Evolutionary conservation across 129 eudicot species (phyloP).

Genomic region (Artemisia argyi): DNA sequence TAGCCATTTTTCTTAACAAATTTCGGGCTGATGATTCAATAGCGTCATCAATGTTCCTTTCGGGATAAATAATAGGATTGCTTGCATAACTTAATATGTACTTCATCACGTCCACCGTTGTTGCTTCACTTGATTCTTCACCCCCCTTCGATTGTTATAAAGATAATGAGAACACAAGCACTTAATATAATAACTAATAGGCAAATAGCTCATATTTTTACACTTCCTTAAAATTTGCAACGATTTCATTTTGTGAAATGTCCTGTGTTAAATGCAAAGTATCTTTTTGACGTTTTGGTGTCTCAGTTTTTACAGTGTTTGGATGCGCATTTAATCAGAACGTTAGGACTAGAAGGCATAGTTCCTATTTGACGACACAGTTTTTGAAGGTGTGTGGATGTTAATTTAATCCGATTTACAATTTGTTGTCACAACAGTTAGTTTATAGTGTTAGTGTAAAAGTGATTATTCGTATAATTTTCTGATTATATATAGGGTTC

Average conservation of each 20-base stretch:
- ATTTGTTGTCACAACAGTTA: neutral
- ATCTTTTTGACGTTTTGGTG: neutral
- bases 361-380: too few species aligned
- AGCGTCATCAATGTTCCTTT: conserved; percentile 45
- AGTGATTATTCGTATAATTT: neutral
- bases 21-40: conserved; percentile 69
- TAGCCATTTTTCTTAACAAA: conserved; percentile 59
- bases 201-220: neutral
- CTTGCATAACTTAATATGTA: conserved; percentile 84
- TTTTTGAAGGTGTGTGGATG: too few species aligned
- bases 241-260: neutral
- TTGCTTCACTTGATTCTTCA: conserved; percentile 61
- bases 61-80: conserved; percentile 58
- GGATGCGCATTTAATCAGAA: neutral
- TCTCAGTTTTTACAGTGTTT: neutral
- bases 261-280: neutral
- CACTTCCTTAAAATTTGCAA: neutral
- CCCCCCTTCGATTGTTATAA: conserved; percentile 39
- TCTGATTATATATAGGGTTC: neutral
- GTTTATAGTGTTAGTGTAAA: neutral
- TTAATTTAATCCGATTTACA: too few species aligned
- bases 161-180: conserved; percentile 2
- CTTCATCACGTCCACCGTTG: conserved; percentile 73
- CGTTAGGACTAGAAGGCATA: neutral
- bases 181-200: neutral